Percentiles rank a stretch among this genome's conserved stretches.
Conservation (phyloP, 352 stramenopile genomes). For the Phytophthora colocasiae region DNA sequence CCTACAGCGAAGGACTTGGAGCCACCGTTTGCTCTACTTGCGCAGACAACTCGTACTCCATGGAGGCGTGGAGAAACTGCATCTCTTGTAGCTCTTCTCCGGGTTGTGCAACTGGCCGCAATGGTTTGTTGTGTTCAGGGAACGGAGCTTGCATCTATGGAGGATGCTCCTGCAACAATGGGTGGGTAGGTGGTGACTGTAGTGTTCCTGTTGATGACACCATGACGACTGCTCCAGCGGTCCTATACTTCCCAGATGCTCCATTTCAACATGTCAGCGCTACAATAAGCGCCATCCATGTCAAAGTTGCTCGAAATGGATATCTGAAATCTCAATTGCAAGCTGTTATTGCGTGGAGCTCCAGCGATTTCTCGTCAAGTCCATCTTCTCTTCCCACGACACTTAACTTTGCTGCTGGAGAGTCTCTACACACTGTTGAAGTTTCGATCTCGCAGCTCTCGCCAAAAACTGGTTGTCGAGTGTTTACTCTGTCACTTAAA, state of each 20-base stretch:
- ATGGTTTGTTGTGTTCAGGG: conserved; percentile 63
- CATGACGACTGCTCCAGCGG: conserved; percentile 17
- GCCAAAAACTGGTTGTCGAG: conserved; percentile 43
- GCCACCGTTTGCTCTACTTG: conserved; percentile 46
- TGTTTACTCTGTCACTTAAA: conserved; percentile 43
- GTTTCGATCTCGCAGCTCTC: conserved; percentile 37
- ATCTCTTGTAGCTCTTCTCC: conserved; percentile 47
- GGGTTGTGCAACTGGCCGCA: conserved; percentile 59
- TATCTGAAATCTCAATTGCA: conserved; percentile 21
- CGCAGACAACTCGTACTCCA: conserved; percentile 44
- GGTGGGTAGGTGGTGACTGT: conserved; percentile 59
- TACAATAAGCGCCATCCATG: conserved; percentile 23
- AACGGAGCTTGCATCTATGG: conserved; percentile 62
- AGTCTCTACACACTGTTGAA: conserved; percentile 27
- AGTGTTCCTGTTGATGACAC: conserved; percentile 20
- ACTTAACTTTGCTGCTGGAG: conserved; percentile 36
- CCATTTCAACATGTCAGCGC: conserved; percentile 34
- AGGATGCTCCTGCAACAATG: conserved; percentile 52
- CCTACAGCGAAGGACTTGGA: conserved; percentile 25
- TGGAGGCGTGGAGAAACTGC: conserved; percentile 64
- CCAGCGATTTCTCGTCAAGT: conserved; percentile 41
- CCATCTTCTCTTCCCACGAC: conserved; percentile 17
- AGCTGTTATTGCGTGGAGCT: conserved; percentile 31
- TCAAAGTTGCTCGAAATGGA: conserved; percentile 47
- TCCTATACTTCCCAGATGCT: conserved; percentile 57